Base-by-base conservation (phyloP, 371 early-diverging fungal genomes). In the Catenaria anguillulae region DNA sequence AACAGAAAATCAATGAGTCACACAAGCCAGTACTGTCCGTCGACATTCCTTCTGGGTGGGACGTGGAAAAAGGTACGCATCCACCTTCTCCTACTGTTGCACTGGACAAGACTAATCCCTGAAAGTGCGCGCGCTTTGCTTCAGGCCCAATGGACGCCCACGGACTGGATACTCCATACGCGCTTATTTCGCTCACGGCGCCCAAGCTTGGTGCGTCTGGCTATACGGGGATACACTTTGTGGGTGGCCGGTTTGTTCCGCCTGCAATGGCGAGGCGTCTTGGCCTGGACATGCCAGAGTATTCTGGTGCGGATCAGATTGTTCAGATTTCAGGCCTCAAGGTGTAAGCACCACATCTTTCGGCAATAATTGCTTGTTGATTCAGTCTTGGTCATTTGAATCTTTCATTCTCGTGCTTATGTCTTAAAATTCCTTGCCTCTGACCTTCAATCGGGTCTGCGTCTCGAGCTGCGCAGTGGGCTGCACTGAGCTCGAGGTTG, bases 11-110 rank as follows among this genome's bases (percentile, higher is more conserved):
- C 12, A 65, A 67, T 36, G n/a, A 15, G 0, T 45, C 61, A 45
- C 12, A 37, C 8, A n/a, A 67, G 10, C 75, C 75, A 24, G 67
- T 75, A 8, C 68, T 65, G 23, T 69, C 74, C 66, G 88, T 93
- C 37, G 96, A 96, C 67, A 85, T 96, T 65, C 96, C 96, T 5
- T 89, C 90, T 21, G 93, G 91, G 0, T 96, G 93, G 94, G 82
- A 92, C 66, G 92, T 96, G 1, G 91, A 90, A 56, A 17, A 40
- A 40, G 40, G 40, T 40, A 40, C 60, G 77, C n/a, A n/a, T n/a
- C n/a, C n/a, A n/a, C n/a, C n/a, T n/a, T n/a, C n/a, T n/a, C n/a
- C n/a, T n/a, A n/a, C n/a, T n/a, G n/a, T n/a, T n/a, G n/a, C n/a
- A n/a, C 40, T 40, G 10, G n/a, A n/a, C n/a, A n/a, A n/a, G n/a